Evolutionary conservation across 1,284 basidiomycete species (phyloP).

Genomic region (Rhodotorula sp.): DNA sequence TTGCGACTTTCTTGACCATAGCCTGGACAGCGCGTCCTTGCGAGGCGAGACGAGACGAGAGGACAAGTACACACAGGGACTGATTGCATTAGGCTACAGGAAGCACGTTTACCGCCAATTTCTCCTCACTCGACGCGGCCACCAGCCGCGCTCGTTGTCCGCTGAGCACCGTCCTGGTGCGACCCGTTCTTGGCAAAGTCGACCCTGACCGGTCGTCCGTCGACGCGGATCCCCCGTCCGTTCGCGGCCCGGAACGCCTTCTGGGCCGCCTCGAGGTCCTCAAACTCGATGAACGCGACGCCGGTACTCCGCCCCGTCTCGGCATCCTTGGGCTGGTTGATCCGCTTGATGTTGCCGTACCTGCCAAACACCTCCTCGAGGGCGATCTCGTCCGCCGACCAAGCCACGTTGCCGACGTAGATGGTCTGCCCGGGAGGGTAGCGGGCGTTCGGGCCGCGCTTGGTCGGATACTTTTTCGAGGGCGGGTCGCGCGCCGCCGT

Average conservation of each 20-base stretch:
- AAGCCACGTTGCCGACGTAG: constrained; percentile 89
- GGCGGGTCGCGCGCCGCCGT: constrained; percentile 49
- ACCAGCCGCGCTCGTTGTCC: not conserved
- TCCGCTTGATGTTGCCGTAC: constrained; percentile 69
- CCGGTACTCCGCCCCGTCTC: constrained; percentile 88
- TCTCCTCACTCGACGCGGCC: not conserved
- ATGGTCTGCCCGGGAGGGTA: constrained; percentile 66
- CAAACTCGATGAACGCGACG: constrained; percentile 92
- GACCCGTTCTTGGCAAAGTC: constrained; percentile 16
- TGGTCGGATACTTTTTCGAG: not conserved
- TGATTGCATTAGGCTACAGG: too few species aligned
- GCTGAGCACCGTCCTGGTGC: constrained; percentile 5
- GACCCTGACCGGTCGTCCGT: constrained; percentile 19
- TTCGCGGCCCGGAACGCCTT: not conserved
- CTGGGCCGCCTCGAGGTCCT: constrained; percentile 50
- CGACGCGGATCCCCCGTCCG: constrained; percentile 17
- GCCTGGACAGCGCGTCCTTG: too few species aligned
- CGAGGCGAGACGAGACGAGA: too few species aligned
- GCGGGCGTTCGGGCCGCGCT: constrained; percentile 49
- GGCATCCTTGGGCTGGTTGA: constrained; percentile 86
- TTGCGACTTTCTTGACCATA: too few species aligned
- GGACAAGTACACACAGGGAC: too few species aligned
- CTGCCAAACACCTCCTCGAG: constrained; percentile 89
- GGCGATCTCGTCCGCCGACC: constrained; percentile 71
- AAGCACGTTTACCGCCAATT: too few species aligned